Percentiles rank a stretch among this genome's conserved stretches.
phyloP scores from a whole-genome alignment of 225 moss, liverwort and hornwort genomes.

The Pseudisothecium myosuroides region DNA sequence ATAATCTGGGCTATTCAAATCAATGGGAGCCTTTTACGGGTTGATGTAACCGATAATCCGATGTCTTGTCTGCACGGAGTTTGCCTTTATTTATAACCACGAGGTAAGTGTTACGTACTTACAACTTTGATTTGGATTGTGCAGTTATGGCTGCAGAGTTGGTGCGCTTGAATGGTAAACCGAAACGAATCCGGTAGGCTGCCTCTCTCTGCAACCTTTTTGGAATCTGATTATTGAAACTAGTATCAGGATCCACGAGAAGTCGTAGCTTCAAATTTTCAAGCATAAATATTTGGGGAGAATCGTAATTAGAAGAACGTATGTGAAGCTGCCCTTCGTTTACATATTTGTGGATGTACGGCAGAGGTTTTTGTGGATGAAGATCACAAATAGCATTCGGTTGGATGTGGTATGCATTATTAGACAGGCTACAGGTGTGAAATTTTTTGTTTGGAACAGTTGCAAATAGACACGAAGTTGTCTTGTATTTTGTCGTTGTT shows the following conservation, averaged over 20 bases:
- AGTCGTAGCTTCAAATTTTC: not conserved
- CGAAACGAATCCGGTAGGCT: constrained; percentile 58
- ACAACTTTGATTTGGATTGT: not conserved
- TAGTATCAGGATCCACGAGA: not conserved
- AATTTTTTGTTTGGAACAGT: not conserved
- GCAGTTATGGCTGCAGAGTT: constrained; percentile 95
- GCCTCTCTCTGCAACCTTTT: not conserved
- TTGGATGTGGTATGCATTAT: not conserved
- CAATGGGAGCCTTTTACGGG: not conserved
- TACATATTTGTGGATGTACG: not conserved
- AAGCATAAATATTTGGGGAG: not conserved
- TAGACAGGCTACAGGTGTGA: not conserved
- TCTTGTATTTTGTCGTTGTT: not conserved
- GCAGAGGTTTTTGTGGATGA: not conserved
- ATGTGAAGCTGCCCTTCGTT: not conserved
- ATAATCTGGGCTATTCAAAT: not conserved
- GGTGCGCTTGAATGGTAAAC: constrained; percentile 50
- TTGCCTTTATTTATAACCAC: not conserved
- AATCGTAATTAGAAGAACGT: not conserved
- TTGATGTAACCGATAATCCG: not conserved
- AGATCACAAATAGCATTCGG: not conserved
- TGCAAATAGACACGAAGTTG: not conserved
- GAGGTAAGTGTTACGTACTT: not conserved
- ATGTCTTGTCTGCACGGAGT: not conserved
- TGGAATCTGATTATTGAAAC: not conserved